Evolutionary conservation across 306 rosid genomes (phyloP), one percentile per base, ranked within the genome.

Genomic region (Heteromeles arbutifolia): DNA sequence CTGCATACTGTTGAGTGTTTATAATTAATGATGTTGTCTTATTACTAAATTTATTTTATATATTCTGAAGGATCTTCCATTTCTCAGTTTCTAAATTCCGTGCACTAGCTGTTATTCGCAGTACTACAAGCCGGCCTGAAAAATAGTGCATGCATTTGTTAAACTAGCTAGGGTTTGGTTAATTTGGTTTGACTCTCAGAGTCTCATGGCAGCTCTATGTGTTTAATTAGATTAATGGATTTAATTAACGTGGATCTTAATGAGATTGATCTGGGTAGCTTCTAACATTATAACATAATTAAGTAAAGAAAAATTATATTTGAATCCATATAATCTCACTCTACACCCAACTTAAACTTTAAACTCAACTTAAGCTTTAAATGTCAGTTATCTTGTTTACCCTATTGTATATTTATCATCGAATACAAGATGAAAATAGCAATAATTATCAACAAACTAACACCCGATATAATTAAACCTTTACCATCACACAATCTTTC

Each of bases 21-120:
- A 4, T 22, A 58, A 58, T 11, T 11, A 58, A 58, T 58, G 31
- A 22, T 58, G 28, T 25, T 7, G 12, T 24, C 25, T 58, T 58
- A 22, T 54, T 54, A 54, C 24, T 24, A 58, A 4, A 4, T 22
- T 26, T 26, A 44, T 63, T 76, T 37, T 31, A 34, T 6, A 56
- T 67, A 50, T 73, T 73, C 68, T 73, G 61, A 62, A 74, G 19
- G 18, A 43, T 39, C 18, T 65, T 45, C 48, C 53, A 62, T 75
- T 48, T 58, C 65, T 31, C 53, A 22, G 37, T 66, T 26, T 61
- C 37, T 26, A 14, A 31, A n/a, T 31, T 64, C 22, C 3, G n/a
- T 29, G 68, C 43, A 50, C 68, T 31, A 13, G 6, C 12, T 64
- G 22, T 14, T 13, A 5, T 4, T 61, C 15, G 4, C 34, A 26